These are phyloP conservation scores for Hirschfeldia incana DNA, from an alignment of 345 rosid genomes.

Conservation along the genomic window DNA sequence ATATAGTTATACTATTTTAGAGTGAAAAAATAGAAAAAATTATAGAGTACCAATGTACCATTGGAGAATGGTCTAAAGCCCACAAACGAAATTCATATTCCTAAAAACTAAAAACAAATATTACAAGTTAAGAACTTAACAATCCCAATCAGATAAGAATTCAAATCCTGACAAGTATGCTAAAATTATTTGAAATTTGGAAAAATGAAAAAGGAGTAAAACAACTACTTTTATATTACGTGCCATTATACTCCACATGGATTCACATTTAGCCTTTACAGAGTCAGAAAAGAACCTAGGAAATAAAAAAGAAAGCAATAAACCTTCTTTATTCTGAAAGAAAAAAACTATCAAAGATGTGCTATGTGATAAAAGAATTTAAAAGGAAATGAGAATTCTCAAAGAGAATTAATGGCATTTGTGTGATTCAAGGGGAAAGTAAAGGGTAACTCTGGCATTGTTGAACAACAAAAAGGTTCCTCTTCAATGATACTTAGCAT, in stretches of 20 bases:
- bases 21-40: too few relatives aligned
- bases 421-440: conserved; percentile 10
- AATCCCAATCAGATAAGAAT: background rate
- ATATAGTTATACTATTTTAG: too few relatives aligned
- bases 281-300: conserved; percentile 32
- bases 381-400: conserved; percentile 1
- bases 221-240: conserved; percentile 1
- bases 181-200: background rate
- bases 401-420: conserved; percentile 29
- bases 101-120: background rate
- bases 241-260: conserved; percentile 14
- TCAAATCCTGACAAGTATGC: background rate
- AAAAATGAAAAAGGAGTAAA: background rate
- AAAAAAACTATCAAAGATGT: conserved; percentile 8
- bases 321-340: background rate
- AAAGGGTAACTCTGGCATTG: conserved; percentile 34
- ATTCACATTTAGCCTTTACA: conserved; percentile 34
- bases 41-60: too few relatives aligned
- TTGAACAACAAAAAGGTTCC: conserved; percentile 40
- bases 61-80: too few relatives aligned
- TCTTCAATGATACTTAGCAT: conserved; percentile 75
- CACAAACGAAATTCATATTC: background rate
- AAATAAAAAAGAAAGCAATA: background rate
- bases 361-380: background rate
- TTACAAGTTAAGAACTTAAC: background rate